Base-by-base conservation (phyloP, 805 yeast genomes). In the Yarrowia sp. region DNA sequence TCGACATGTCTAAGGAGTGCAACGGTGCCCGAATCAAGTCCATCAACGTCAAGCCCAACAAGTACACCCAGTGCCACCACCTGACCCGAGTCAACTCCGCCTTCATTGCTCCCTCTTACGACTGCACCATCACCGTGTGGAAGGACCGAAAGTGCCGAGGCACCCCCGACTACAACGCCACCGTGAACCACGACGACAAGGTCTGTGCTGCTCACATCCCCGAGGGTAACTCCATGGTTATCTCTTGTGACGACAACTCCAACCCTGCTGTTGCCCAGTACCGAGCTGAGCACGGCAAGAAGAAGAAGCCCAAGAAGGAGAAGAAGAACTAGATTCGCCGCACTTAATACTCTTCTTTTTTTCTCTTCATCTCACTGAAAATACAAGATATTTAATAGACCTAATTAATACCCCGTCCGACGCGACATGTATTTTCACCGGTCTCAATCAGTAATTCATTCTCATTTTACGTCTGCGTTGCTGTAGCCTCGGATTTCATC, bases 11-110 rank as follows among this genome's bases (percentile, higher is more conserved):
- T 35, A 18, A 13, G 19, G 46, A 38, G 46, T 53, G 60, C 60
- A 58, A 58, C 59, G 62, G 62, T 3, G 62, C 62, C 21, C 38
- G 60, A 33, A 58, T 42, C 62, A 42, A 58, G 60, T 41, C 62
- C 59, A 58, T 44, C 60, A 58, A 58, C 62, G 39, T 58, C 36
- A 53, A 36, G 44, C 60, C 60, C 60, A 53, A 53, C 44, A 53
- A 53, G 46, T 53, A 53, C 60, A 36, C 44, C 46, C 44, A 53
- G 46, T 53, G 60, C 46, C 35, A 36, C 60, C 32, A 38, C 35
- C 25, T 38, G 25, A 38, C 7, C 27, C 46, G 46, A 36, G 4
- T 53, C 36, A 25, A 18, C 46, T 53, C 60, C 27, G 46, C 27
- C 35, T 53, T 36, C 25, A 31, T 53, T n/a, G 44, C 60, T 14